Conservation (phyloP, 495 filamentous ascomycete species). For the Daldinia childiae region DNA sequence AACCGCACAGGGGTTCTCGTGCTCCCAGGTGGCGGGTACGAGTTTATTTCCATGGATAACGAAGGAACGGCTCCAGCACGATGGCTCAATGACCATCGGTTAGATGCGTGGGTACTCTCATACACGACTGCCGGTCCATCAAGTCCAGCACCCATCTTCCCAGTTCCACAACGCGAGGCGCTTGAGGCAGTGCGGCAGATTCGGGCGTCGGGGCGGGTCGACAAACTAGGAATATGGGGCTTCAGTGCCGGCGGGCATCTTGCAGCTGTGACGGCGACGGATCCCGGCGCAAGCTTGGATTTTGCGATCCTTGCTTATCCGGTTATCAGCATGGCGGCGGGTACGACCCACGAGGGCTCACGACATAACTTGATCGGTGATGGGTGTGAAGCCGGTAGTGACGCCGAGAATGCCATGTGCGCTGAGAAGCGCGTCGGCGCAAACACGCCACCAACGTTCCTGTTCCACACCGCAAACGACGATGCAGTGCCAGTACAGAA, state of each 20-base stretch:
- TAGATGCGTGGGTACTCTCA: conserved; percentile 33
- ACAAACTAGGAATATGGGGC: conserved; percentile 32
- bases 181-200: conserved; percentile 15
- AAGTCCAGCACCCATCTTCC: conserved; percentile 4
- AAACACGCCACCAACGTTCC: conserved; percentile 27
- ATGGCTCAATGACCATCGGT: conserved; percentile 22
- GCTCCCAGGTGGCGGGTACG: conserved; percentile 25
- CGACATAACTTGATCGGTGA: conserved; percentile 23
- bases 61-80: conserved; percentile 13
- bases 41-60: conserved; percentile 13
- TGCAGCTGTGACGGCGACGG: conserved; percentile 28
- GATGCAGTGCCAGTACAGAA: conserved; percentile 24
- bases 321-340: conserved; percentile 22
- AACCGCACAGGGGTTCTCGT: conserved; percentile 23
- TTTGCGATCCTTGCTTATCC: conserved; percentile 32
- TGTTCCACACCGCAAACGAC: conserved; percentile 35
- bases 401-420: conserved; percentile 8
- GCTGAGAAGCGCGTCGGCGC: conserved; percentile 25
- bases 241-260: conserved; percentile 33
- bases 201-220: conserved; percentile 9
- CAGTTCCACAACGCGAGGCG: conserved; percentile 8
- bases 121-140: conserved; percentile 11
- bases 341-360: conserved; percentile 10
- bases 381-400: not conserved
- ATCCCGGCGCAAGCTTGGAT: not conserved